Evolutionary conservation across 1,284 basidiomycete species (phyloP), one percentile per base, ranked within the genome.

Genomic region (Pyrrhoderma noxium): DNA sequence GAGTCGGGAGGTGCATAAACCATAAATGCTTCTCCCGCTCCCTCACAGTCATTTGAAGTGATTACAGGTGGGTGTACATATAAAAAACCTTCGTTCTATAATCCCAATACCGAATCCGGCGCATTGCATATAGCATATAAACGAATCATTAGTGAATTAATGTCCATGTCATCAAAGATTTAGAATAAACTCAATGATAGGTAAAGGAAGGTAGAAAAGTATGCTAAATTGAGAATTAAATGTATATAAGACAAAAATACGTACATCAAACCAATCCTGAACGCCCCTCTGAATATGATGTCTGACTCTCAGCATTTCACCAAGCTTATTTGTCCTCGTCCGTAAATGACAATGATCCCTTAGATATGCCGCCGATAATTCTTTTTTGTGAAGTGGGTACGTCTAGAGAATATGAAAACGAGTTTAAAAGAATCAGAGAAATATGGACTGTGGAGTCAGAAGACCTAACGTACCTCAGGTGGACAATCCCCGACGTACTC

Each of bases 1-100:
- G 23, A 16, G 54, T 64, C 40, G 60, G 70, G 21, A 53, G 48
- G 60, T n/a, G 49, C 61, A 8, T 72, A 69, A 35, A 97, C 72
- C 11, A 79, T 77, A 65, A 99, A 99, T 1, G 89, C 82, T 67
- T 98, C 93, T 16, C 96, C 95, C 2, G 89, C 94, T n/a, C 95
- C 96, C 72, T 99, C 95, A 58, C 93, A 95, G 66, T 99, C 96
- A 57, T 83, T 92, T 7, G 82, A 80, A 0, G 95, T 98, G 36
- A 97, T 70, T 40, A 98, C 75, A 0, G 96, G 95, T 0, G 93
- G 87, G 59, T 95, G 85, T 14, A 81, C 75, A 60, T 89, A 82
- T 43, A 75, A 69, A 65, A 96, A 98, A 27, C 83, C 89, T 67
- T 89, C 75, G 19, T 67, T 68, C 86, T 93, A 40, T 27, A 4